These are phyloP conservation scores for Candida manassasensis DNA, from an alignment of 805 yeast species.

Conservation along the genomic window DNA sequence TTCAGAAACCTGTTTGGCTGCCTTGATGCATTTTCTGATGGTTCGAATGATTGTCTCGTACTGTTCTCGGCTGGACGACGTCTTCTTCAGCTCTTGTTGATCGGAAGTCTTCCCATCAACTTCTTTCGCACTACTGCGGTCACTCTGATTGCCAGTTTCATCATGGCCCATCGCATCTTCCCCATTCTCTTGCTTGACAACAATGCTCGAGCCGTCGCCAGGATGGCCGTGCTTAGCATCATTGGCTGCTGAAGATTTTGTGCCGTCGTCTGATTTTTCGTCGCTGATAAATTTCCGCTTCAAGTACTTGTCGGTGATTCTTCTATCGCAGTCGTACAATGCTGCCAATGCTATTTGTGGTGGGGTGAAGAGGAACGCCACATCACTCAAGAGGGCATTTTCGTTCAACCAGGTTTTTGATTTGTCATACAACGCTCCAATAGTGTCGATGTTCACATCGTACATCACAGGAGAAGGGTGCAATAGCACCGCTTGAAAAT, in stretches of 20 bases:
- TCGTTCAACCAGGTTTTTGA: constrained; percentile 65
- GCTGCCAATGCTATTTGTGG: constrained; percentile 95
- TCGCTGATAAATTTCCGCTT: constrained; percentile 49
- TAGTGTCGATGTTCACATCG: constrained; percentile 44
- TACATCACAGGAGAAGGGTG: constrained; percentile 40
- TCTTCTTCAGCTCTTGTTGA: constrained; percentile 6
- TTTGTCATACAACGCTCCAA: constrained; percentile 66
- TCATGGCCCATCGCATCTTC: not conserved
- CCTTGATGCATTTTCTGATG: constrained; percentile 45
- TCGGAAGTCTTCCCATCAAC: constrained; percentile 9
- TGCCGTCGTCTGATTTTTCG: constrained; percentile 11
- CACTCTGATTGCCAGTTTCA: constrained; percentile 8
- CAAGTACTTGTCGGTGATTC: constrained; percentile 62
- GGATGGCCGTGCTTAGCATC: not conserved
- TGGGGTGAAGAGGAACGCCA: constrained; percentile 74
- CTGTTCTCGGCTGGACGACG: constrained; percentile 22
- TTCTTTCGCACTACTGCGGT: constrained; percentile 7
- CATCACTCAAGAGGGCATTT: constrained; percentile 68
- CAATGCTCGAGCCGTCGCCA: not conserved
- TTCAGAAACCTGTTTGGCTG: constrained; percentile 38
- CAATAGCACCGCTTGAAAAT: constrained; percentile 60
- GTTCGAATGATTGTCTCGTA: constrained; percentile 42
- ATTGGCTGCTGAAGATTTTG: too few species aligned
- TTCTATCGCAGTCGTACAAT: constrained; percentile 61
- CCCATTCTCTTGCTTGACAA: not conserved